A percentile compares a stretch with the other conserved stretches of the same genome.
Conservation (phyloP, 805 yeast species). For the Candida caryicola region DNA sequence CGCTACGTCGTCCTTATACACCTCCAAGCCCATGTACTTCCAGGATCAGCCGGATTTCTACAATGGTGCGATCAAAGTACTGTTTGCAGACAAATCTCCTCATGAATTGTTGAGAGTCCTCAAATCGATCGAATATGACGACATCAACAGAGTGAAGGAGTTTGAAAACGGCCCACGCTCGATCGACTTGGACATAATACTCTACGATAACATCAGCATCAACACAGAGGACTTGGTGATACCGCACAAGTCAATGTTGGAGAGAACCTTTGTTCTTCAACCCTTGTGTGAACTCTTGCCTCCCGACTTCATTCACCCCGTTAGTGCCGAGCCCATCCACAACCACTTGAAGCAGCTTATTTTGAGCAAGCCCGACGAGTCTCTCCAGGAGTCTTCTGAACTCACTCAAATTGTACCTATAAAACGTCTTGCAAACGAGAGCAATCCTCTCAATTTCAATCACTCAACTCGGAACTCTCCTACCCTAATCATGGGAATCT, state of each 20-base stretch:
- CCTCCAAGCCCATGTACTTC: constrained; percentile 91
- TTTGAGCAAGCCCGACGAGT: constrained; percentile 29
- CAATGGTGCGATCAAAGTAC: constrained; percentile 74
- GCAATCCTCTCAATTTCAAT: constrained; percentile 39
- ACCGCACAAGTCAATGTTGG: constrained; percentile 88
- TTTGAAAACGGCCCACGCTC: constrained; percentile 90
- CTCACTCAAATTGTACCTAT: constrained; percentile 53
- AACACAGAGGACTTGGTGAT: constrained; percentile 60
- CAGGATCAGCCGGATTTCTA: constrained; percentile 75
- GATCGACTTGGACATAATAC: constrained; percentile 82
- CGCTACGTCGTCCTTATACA: constrained; percentile 73
- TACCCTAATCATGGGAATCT: constrained; percentile 82
- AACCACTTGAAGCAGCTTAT: constrained; percentile 59
- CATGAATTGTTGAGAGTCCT: constrained; percentile 55
- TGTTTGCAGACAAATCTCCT: constrained; percentile 61
- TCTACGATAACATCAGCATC: constrained; percentile 60
- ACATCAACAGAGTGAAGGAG: constrained; percentile 66
- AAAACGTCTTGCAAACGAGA: constrained; percentile 12
- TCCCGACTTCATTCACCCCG: constrained; percentile 70
- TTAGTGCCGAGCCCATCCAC: constrained; percentile 78
- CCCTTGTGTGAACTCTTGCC: constrained; percentile 83
- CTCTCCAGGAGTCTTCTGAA: constrained; percentile 49
- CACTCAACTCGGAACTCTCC: constrained; percentile 38
- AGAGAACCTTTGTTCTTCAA: constrained; percentile 82
- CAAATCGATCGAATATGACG: constrained; percentile 76